These are phyloP conservation scores for Batrachochytrium dendrobatidis DNA, from an alignment of 371 early-diverging fungal genomes.

Conservation along the genomic window DNA sequence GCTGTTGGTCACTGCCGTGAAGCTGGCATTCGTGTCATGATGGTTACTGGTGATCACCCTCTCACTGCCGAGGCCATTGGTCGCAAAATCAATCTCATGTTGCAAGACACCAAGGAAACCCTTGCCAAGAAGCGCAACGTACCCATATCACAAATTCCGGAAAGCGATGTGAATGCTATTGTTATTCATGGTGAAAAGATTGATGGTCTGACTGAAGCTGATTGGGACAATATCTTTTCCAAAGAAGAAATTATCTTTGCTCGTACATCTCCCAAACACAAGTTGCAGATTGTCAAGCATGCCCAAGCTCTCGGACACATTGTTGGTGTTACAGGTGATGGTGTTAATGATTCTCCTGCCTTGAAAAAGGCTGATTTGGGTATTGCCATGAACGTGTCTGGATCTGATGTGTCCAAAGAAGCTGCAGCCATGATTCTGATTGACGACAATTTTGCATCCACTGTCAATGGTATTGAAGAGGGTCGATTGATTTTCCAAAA, in stretches of 20 bases:
- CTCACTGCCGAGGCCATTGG: constrained; percentile 63
- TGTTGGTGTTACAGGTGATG: constrained; percentile 91
- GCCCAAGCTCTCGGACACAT: constrained; percentile 81
- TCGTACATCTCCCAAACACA: constrained; percentile 84
- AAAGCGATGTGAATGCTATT: constrained; percentile 77
- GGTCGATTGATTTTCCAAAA: constrained; percentile 93
- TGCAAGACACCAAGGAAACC: constrained; percentile 75
- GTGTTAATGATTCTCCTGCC: constrained; percentile 91
- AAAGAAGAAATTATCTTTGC: constrained; percentile 89
- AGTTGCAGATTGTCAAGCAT: constrained; percentile 77
- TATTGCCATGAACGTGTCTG: constrained; percentile 92
- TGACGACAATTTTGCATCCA: constrained; percentile 91
- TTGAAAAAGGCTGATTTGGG: constrained; percentile 94
- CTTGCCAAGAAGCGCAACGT: constrained; percentile 61
- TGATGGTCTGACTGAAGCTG: constrained; percentile 65
- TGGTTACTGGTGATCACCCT: constrained; percentile 96
- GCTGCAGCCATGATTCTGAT: constrained; percentile 95
- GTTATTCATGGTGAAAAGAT: constrained; percentile 90
- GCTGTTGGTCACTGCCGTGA: constrained; percentile 85
- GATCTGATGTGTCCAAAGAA: constrained; percentile 94
- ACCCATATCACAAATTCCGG: constrained; percentile 52
- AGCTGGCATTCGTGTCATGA: constrained; percentile 91
- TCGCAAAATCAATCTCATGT: constrained; percentile 85
- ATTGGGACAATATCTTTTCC: constrained; percentile 82
- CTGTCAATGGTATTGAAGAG: constrained; percentile 82